Percentiles rank a stretch among this genome's conserved stretches.
These are phyloP conservation scores for Aspergillus panamensis DNA, from an alignment of 495 filamentous ascomycete species.

Conservation along the genomic window DNA sequence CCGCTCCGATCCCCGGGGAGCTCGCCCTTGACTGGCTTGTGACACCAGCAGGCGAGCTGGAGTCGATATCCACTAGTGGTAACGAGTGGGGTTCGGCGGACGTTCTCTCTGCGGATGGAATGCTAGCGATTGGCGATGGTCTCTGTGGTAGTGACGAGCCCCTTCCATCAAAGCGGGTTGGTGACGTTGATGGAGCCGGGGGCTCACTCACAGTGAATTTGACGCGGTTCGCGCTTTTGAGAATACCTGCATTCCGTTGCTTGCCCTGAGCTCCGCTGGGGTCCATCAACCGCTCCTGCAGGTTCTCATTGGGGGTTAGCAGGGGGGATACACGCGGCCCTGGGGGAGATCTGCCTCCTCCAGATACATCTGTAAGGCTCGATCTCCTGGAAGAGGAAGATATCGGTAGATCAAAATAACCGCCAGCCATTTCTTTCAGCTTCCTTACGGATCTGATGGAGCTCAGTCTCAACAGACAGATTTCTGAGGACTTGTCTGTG, in stretches of 20 bases:
- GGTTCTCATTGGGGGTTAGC: slow-evolving; percentile 24
- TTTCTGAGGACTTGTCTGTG: slow-evolving; percentile 10
- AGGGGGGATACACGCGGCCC: slow-evolving; percentile 29
- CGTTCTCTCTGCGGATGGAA: slow-evolving; percentile 36
- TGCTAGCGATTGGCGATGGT: slow-evolving; percentile 39
- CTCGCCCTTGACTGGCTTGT: slow-evolving; percentile 29
- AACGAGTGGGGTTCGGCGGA: slow-evolving; percentile 25
- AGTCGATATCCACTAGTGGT: slow-evolving; percentile 30
- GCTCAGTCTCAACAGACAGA: slow-evolving; percentile 7
- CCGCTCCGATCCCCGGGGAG: slow-evolving; percentile 25
- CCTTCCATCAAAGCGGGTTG: slow-evolving; percentile 32
- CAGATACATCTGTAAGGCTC: slow-evolving; percentile 31
- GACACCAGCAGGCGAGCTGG: slow-evolving; percentile 33
- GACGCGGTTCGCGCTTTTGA: slow-evolving; percentile 38
- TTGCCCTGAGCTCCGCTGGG: slow-evolving; percentile 30
- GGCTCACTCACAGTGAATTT: slow-evolving; percentile 33
- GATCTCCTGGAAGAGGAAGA: slow-evolving; percentile 28
- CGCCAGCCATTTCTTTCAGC: slow-evolving; percentile 35
- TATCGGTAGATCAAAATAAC: slow-evolving; percentile 40
- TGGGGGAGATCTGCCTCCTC: slow-evolving; percentile 25
- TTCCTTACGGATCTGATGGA: slow-evolving; percentile 17
- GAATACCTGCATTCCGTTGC: slow-evolving; percentile 44
- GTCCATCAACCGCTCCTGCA: slow-evolving; percentile 20
- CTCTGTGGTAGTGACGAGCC: slow-evolving; percentile 34
- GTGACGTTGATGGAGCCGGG: slow-evolving; percentile 26